phyloP scores from a whole-genome alignment of 768 basidiomycete genomes.

The Neoboletus brunneissimus region DNA sequence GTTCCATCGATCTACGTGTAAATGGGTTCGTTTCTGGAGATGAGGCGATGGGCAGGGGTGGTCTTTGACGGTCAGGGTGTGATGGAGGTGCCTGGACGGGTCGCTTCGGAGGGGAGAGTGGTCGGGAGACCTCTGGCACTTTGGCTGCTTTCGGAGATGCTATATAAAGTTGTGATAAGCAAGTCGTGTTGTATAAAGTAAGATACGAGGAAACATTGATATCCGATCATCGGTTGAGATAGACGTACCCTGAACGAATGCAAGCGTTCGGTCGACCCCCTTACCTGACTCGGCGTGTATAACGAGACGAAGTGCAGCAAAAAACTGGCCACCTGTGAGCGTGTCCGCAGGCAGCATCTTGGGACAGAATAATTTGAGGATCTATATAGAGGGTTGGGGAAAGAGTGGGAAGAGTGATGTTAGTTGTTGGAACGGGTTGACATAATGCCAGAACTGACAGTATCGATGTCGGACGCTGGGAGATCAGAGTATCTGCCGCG shows the following conservation, averaged over 20 bases:
- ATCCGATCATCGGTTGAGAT: background rate
- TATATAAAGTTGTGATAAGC: constrained; percentile 14
- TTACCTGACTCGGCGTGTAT: constrained; percentile 61
- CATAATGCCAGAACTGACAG: constrained; percentile 38
- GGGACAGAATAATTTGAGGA: constrained; percentile 63
- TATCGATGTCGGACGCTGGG: constrained; percentile 51
- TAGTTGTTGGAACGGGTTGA: background rate
- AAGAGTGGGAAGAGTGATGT: background rate
- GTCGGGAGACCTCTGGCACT: constrained; percentile 1
- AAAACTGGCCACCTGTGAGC: constrained; percentile 70
- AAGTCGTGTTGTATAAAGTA: background rate
- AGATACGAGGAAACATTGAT: background rate
- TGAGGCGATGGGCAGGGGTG: constrained; percentile 17
- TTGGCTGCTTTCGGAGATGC: constrained; percentile 18
- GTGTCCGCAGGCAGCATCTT: constrained; percentile 49
- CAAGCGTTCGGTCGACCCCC: constrained; percentile 60
- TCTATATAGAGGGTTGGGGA: constrained; percentile 38
- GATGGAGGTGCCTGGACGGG: constrained; percentile 24
- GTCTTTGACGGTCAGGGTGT: constrained; percentile 29
- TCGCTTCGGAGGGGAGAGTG: constrained; percentile 24
- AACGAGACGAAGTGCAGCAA: constrained; percentile 67
- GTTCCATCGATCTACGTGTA: constrained; percentile 22
- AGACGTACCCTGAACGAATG: constrained; percentile 67
- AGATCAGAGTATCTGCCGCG: constrained; percentile 64
- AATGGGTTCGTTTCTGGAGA: constrained; percentile 33